These are phyloP conservation scores for Fragaria iinumae DNA, from an alignment of 306 rosid genomes.

Conservation along the genomic window DNA sequence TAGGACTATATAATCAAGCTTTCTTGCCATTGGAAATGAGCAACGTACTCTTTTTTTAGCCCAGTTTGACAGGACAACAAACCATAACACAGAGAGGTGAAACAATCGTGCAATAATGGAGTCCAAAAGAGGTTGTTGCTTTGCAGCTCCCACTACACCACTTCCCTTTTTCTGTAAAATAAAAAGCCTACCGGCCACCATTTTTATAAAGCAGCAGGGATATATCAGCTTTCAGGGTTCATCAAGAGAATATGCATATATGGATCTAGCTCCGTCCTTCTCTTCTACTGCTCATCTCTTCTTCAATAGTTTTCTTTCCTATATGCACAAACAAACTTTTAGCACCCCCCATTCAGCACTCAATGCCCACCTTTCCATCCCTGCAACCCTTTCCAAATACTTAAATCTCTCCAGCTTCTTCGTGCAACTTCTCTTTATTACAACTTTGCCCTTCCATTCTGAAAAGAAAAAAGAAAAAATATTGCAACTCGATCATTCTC, in stretches of 20 bases:
- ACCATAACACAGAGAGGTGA: constrained; percentile 32
- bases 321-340: constrained; percentile 48
- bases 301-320: not conserved
- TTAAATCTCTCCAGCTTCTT: constrained; percentile 29
- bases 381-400: constrained; percentile 52
- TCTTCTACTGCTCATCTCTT: constrained; percentile 16
- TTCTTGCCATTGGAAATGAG: constrained; percentile 33
- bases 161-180: constrained; percentile 42
- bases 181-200: constrained; percentile 44
- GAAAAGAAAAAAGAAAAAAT: not conserved
- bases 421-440: constrained; percentile 28
- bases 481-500: not conserved
- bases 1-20: constrained; percentile 4
- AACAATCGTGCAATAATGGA: constrained; percentile 62
- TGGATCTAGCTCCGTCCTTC: constrained; percentile 36
- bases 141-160: constrained; percentile 61
- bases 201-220: constrained; percentile 38
- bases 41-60: constrained; percentile 34
- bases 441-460: constrained; percentile 27
- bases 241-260: constrained; percentile 71
- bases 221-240: constrained; percentile 55
- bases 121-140: constrained; percentile 52
- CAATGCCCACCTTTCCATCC: constrained; percentile 51
- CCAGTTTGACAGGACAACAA: constrained; percentile 53
- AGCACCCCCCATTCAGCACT: constrained; percentile 45